Evolutionary conservation across 2,329 filamentous ascomycete genomes (phyloP).

Genomic region (Diplodia corticola): DNA sequence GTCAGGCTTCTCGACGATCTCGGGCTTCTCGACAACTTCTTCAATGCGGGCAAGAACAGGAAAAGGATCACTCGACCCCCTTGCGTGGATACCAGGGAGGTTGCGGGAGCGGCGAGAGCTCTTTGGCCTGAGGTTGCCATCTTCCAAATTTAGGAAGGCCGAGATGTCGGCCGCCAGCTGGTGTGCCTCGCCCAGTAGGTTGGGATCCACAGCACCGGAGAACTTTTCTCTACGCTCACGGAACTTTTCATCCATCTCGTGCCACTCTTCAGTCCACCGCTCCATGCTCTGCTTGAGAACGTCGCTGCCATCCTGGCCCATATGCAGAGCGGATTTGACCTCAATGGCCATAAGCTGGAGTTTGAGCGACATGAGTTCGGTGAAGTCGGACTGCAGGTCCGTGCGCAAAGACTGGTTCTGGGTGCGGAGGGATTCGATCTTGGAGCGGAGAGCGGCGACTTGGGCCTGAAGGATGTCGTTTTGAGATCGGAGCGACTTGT

Average conservation of each 20-base stretch:
- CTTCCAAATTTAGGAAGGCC: slow-evolving; percentile 6
- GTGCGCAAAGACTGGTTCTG: slow-evolving; percentile 41
- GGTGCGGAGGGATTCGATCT: slow-evolving; percentile 34
- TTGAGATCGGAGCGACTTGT: slow-evolving; percentile 12
- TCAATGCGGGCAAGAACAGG: not conserved
- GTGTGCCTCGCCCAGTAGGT: slow-evolving; percentile 6
- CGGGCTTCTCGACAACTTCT: not conserved
- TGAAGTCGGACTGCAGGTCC: slow-evolving; percentile 42
- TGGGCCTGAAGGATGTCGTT: slow-evolving; percentile 14
- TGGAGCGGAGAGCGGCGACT: slow-evolving; percentile 27
- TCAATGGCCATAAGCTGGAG: slow-evolving; percentile 42
- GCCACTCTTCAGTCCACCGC: slow-evolving; percentile 18
- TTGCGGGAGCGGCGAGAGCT: not conserved
- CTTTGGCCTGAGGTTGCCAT: slow-evolving; percentile 5
- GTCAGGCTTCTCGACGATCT: not conserved
- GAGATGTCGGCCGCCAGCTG: slow-evolving; percentile 19
- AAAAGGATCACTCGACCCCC: not conserved
- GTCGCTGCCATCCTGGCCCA: not conserved
- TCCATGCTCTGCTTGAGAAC: slow-evolving; percentile 18
- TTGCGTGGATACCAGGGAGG: not conserved
- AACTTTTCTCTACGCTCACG: slow-evolving; percentile 14
- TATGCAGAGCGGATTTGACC: slow-evolving; percentile 10
- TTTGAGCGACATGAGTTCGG: slow-evolving; percentile 42
- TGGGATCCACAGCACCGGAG: not conserved
- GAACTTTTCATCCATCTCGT: slow-evolving; percentile 15